A percentile compares a stretch with the other conserved stretches of the same genome.
phyloP scores from a whole-genome alignment of 768 basidiomycete genomes.

The Leccinum uliginosum region DNA sequence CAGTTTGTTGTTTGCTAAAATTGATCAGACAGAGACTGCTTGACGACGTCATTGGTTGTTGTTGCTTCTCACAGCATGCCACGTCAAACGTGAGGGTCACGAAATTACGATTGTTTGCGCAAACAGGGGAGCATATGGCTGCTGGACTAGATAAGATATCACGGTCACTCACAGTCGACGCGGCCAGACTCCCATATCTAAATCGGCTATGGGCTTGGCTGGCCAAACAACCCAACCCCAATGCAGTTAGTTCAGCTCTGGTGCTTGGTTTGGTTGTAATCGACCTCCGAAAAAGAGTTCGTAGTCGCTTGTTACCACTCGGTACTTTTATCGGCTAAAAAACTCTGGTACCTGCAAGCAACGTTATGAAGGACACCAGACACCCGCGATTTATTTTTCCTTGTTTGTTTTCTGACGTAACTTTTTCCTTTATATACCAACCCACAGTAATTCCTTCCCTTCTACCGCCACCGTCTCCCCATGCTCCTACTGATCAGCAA shows the following conservation, averaged over 20 bases:
- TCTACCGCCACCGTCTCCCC: too few relatives aligned
- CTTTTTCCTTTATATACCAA: too few relatives aligned
- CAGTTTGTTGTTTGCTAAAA: neutral
- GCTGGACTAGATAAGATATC: constrained; percentile 12
- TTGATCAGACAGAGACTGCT: neutral
- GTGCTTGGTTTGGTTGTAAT: neutral
- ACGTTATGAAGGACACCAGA: too few relatives aligned
- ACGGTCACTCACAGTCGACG: neutral
- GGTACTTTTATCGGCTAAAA: too few relatives aligned
- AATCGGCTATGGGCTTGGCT: neutral
- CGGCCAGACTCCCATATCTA: neutral
- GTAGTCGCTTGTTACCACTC: too few relatives aligned
- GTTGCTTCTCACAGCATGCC: neutral
- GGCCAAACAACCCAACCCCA: neutral
- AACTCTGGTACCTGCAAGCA: too few relatives aligned
- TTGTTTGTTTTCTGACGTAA: too few relatives aligned
- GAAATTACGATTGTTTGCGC: neutral
- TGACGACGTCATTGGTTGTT: neutral
- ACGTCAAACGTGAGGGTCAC: neutral
- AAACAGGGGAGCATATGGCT: neutral
- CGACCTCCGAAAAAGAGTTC: too few relatives aligned
- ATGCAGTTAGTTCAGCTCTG: neutral
- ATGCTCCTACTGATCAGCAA: too few relatives aligned
- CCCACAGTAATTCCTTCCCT: too few relatives aligned
- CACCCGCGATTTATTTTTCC: too few relatives aligned